These are phyloP conservation scores for Rutstroemia sp. DNA, from an alignment of 2,329 filamentous ascomycete species.

Conservation along the genomic window DNA sequence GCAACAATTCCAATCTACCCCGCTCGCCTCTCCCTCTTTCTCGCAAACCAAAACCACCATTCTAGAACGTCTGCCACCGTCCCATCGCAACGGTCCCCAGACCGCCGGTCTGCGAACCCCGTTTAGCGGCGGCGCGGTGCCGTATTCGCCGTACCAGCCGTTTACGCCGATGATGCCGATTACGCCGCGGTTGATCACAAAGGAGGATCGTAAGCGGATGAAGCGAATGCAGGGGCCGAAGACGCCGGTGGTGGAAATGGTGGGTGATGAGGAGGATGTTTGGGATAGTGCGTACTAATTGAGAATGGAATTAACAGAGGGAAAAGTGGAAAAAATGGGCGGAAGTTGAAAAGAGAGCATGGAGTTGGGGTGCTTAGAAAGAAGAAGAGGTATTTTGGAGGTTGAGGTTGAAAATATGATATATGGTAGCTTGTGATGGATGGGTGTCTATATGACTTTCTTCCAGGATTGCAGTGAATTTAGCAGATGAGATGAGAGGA, in stretches of 20 bases:
- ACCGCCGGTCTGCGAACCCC: conserved; percentile 54
- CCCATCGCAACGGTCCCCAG: conserved; percentile 34
- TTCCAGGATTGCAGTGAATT: no score
- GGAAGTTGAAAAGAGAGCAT: no score
- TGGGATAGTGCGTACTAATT: conserved; percentile 40
- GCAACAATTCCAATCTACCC: conserved; percentile 51
- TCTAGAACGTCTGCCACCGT: conserved; percentile 48
- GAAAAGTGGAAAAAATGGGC: no score
- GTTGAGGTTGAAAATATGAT: no score
- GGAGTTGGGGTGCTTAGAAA: no score
- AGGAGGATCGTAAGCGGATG: conserved; percentile 62
- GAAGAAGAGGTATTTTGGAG: no score
- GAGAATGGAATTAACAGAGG: no score
- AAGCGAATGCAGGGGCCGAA: conserved; percentile 49
- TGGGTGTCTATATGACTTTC: no score
- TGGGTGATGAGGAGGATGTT: conserved; percentile 53
- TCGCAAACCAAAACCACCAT: conserved; percentile 54
- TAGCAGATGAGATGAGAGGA: no score
- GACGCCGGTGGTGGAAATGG: conserved; percentile 56
- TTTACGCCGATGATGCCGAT: conserved; percentile 69
- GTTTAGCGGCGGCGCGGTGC: conserved; percentile 52
- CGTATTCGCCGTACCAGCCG: conserved; percentile 74
- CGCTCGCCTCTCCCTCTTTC: conserved; percentile 37
- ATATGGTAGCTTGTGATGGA: no score
- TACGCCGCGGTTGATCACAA: conserved; percentile 67